Conservation (phyloP, 2,329 filamentous ascomycete genomes). For the Sporothrix dimorphospora region DNA sequence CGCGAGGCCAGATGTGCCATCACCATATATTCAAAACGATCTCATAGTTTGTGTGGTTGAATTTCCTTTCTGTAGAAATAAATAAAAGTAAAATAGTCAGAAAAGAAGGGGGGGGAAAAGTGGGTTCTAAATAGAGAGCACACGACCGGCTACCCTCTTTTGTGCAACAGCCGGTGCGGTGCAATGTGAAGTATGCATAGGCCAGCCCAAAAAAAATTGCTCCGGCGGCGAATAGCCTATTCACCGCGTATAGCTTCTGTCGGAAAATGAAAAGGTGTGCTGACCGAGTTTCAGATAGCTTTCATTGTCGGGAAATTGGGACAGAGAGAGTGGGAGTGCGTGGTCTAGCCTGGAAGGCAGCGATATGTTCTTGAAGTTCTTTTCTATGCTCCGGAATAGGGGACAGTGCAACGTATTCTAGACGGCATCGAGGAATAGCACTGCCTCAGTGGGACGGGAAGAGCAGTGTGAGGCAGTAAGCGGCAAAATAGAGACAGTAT, state of each 20-base stretch:
- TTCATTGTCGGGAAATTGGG: not conserved
- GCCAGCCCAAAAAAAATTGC: not conserved
- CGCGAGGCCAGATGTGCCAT: too few relatives aligned
- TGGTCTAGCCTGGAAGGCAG: not conserved
- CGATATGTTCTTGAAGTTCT: not conserved
- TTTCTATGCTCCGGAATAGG: not conserved
- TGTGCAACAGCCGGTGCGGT: not conserved
- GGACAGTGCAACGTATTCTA: too few relatives aligned
- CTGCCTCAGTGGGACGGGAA: not conserved
- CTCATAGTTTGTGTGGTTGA: too few relatives aligned
- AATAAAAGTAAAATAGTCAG: not conserved
- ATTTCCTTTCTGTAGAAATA: not conserved
- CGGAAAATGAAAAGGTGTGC: not conserved
- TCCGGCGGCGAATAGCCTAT: not conserved
- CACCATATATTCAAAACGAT: too few relatives aligned
- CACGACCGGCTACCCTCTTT: not conserved
- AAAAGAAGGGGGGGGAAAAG: not conserved
- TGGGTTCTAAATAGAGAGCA: not conserved
- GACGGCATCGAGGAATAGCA: not conserved
- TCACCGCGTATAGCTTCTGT: not conserved
- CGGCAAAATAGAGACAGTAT: not conserved
- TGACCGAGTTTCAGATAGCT: not conserved
- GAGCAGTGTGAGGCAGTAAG: not conserved
- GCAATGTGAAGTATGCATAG: not conserved
- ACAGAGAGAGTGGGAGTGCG: not conserved